Evolutionary conservation across 345 rosid species (phyloP).

Genomic region (Corymbia maculata): DNA sequence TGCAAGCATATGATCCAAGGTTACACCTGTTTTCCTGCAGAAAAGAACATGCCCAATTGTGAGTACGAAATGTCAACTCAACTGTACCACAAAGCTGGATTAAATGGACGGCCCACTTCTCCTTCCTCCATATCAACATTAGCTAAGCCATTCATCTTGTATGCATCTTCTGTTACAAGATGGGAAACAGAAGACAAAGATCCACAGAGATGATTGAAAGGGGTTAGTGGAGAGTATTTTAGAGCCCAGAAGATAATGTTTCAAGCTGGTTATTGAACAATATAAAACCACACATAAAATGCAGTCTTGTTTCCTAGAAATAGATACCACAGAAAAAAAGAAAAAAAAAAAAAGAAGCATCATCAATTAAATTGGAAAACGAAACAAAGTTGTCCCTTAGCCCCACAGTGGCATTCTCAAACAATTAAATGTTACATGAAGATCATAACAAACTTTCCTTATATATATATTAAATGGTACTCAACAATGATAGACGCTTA

Average conservation of each 20-base stretch:
- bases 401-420: too few relatives aligned
- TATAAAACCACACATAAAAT: too few relatives aligned
- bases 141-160: conserved; percentile 2
- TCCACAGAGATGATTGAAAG: not conserved
- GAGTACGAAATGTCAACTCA: not conserved
- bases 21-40: not conserved
- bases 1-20: too few relatives aligned
- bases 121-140: conserved; percentile 13
- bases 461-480: not conserved
- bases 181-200: not conserved
- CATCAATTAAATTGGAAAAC: not conserved
- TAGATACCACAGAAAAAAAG: too few relatives aligned
- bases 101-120: not conserved
- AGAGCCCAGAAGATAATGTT: too few relatives aligned
- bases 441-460: too few relatives aligned
- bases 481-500: not conserved
- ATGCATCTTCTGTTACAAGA: conserved; percentile 10
- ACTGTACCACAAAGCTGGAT: too few relatives aligned
- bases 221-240: not conserved
- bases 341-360: too few relatives aligned
- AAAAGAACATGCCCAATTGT: not conserved
- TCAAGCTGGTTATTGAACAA: too few relatives aligned
- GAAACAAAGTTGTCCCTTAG: too few relatives aligned
- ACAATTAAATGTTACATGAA: too few relatives aligned
- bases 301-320: too few relatives aligned